phyloP scores from a whole-genome alignment of 129 eudicot species.

The Erigeron canadensis region DNA sequence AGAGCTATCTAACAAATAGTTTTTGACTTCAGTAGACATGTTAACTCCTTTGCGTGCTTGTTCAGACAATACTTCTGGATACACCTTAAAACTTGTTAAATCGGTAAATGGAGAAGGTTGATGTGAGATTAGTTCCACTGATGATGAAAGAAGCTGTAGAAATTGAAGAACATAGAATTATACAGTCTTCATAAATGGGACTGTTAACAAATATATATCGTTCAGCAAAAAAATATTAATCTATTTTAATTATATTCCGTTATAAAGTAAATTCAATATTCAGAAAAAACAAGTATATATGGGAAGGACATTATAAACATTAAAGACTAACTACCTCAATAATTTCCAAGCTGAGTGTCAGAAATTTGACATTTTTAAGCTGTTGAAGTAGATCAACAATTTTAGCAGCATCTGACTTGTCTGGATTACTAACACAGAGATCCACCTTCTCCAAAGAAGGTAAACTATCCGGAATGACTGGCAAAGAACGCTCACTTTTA shows the following conservation, averaged over 20 bases:
- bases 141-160: constrained; percentile 4
- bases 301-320: no score
- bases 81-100: not conserved
- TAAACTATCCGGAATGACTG: not conserved
- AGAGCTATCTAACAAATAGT: constrained; percentile 11
- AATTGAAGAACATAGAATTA: not conserved
- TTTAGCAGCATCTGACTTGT: not conserved
- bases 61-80: not conserved
- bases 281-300: no score
- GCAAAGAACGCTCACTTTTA: not conserved
- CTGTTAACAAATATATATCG: not conserved
- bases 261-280: not conserved
- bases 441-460: constrained; percentile 19
- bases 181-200: not conserved
- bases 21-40: constrained; percentile 15
- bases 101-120: constrained; percentile 7
- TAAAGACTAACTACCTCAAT: no score
- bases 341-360: not conserved
- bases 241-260: not conserved
- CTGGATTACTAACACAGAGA: not conserved
- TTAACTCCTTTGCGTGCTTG: not conserved
- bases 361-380: constrained; percentile 8
- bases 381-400: constrained; percentile 13
- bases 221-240: not conserved
- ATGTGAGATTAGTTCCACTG: not conserved